phyloP scores from a whole-genome alignment of 2,329 filamentous ascomycete genomes.

The Xylaria arbuscula region DNA sequence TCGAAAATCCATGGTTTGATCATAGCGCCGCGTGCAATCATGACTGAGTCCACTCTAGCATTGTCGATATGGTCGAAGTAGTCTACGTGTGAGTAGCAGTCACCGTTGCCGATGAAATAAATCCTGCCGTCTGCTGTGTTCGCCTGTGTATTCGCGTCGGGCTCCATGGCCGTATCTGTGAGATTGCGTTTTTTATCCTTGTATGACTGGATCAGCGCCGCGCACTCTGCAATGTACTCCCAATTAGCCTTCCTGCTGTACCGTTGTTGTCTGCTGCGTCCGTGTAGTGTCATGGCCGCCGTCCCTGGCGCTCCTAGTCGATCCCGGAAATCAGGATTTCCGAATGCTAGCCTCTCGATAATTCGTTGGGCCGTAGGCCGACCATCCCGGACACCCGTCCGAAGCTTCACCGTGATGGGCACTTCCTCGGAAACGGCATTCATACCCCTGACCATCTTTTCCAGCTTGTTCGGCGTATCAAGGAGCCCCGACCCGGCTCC shows the following conservation, averaged over 20 bases:
- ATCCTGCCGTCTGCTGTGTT: slow-evolving; percentile 74
- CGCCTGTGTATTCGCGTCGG: slow-evolving; percentile 78
- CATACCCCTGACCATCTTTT: slow-evolving; percentile 97
- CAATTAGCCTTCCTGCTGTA: slow-evolving; percentile 95
- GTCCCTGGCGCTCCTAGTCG: slow-evolving; percentile 81
- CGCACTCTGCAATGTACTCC: slow-evolving; percentile 91
- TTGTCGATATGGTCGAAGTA: slow-evolving; percentile 83
- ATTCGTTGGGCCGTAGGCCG: slow-evolving; percentile 83
- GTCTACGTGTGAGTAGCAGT: slow-evolving; percentile 92
- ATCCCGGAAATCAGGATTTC: slow-evolving; percentile 76
- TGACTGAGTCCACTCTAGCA: slow-evolving; percentile 88
- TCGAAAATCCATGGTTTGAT: slow-evolving; percentile 99
- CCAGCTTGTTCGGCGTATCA: slow-evolving; percentile 87
- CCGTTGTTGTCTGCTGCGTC: slow-evolving; percentile 90
- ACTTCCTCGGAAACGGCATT: slow-evolving; percentile 90
- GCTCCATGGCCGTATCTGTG: slow-evolving; percentile 80
- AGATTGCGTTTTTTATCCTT: slow-evolving; percentile 74
- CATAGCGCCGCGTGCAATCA: slow-evolving; percentile 95
- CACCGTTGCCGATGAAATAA: slow-evolving; percentile 96
- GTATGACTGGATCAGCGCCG: slow-evolving; percentile 83
- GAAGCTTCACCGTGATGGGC: slow-evolving; percentile 93
- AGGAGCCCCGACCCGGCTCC: slow-evolving; percentile 92
- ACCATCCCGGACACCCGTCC: slow-evolving; percentile 86
- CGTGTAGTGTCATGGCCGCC: slow-evolving; percentile 95
- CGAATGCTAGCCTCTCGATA: slow-evolving; percentile 84